Conservation (phyloP, 2,329 filamentous ascomycete species). For the Exophiala spinifera region DNA sequence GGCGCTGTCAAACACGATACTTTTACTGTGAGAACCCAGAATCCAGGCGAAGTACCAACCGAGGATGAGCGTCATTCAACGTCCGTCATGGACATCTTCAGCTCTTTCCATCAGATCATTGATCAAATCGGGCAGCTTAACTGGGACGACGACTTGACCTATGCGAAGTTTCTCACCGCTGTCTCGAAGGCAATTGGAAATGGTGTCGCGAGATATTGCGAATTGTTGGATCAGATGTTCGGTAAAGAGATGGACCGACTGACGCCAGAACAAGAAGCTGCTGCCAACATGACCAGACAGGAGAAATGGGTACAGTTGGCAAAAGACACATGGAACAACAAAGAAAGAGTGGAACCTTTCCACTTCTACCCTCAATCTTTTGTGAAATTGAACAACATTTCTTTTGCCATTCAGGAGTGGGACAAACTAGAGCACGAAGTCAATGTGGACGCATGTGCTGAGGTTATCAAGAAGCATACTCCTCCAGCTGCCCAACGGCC, state of each 20-base stretch:
- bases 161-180: constrained; percentile 96
- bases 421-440: constrained; percentile 86
- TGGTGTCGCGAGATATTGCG: constrained; percentile 85
- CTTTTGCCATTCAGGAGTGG: constrained; percentile 87
- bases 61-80: constrained; percentile 89
- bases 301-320: constrained; percentile 92
- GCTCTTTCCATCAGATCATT: constrained; percentile 86
- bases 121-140: constrained; percentile 81
- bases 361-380: constrained; percentile 83
- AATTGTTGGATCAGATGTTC: constrained; percentile 82
- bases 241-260: constrained; percentile 88
- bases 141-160: constrained; percentile 91
- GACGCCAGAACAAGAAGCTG: constrained; percentile 80
- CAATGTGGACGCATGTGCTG: constrained; percentile 86
- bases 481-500: constrained; percentile 67
- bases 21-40: constrained; percentile 71
- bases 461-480: constrained; percentile 70
- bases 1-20: constrained; percentile 86
- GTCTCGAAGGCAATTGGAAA: constrained; percentile 79
- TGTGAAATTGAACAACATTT: constrained; percentile 96
- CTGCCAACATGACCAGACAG: constrained; percentile 73
- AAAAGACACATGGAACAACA: constrained; percentile 87
- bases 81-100: constrained; percentile 89
- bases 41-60: constrained; percentile 60
- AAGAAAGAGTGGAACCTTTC: constrained; percentile 92